These are phyloP conservation scores for Zopfochytrium polystomum DNA, from an alignment of 371 early-diverging fungal genomes.

Conservation along the genomic window DNA sequence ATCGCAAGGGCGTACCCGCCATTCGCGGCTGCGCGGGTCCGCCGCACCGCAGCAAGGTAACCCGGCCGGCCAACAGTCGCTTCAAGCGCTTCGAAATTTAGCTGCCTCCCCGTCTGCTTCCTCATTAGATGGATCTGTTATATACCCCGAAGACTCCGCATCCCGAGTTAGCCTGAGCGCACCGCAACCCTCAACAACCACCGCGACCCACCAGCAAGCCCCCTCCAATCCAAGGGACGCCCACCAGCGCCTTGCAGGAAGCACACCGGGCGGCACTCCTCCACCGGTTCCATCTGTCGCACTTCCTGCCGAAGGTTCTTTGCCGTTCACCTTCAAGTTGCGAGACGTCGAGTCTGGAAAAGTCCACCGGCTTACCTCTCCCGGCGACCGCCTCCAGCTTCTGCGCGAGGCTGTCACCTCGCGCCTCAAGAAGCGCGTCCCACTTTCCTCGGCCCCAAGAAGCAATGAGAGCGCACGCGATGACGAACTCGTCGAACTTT, in stretches of 20 bases:
- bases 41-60: too few species aligned
- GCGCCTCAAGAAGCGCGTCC: slow-evolving; percentile 1
- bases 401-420: slow-evolving; percentile 15
- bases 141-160: too few species aligned
- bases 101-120: too few species aligned
- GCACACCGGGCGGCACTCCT: not conserved
- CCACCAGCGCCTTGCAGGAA: not conserved
- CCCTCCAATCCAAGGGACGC: too few species aligned
- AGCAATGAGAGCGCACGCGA: not conserved
- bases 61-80: too few species aligned
- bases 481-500: too few species aligned
- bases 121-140: too few species aligned
- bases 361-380: slow-evolving; percentile 70
- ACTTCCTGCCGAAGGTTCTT: not conserved
- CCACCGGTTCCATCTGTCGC: not conserved
- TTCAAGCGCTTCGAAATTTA: too few species aligned
- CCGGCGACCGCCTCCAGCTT: slow-evolving; percentile 28
- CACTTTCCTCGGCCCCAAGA: not conserved
- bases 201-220: not conserved
- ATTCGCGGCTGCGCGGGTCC: too few species aligned
- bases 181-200: not conserved
- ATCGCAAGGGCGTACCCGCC: too few species aligned
- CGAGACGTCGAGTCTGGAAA: slow-evolving; percentile 60
- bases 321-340: slow-evolving; percentile 73
- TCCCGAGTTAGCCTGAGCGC: too few species aligned